Evolutionary conservation across 2,329 filamentous ascomycete species (phyloP), one percentile per base, ranked within the genome.

Genomic region (Talaromyces sp.): DNA sequence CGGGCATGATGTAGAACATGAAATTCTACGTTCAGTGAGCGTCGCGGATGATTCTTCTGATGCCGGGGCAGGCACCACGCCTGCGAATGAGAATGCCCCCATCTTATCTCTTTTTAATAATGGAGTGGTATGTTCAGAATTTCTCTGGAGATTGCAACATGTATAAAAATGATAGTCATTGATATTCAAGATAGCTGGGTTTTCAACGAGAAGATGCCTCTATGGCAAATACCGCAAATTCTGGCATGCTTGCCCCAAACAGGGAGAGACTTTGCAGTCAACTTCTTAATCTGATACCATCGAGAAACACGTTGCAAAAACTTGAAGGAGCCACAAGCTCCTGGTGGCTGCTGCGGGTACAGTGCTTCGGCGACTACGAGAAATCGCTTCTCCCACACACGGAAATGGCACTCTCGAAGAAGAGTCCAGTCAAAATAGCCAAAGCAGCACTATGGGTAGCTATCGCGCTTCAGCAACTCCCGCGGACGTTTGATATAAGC

Each of bases 391-490:
- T 54, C 20, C 33, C 45, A n/a, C n/a, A 13, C n/a, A 22, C 51
- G 4, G 6, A 24, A 14, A 14, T 47, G 6, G 8, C 13, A 7
- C 40, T 56, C 16, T 45, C 42, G 30, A 47, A 17, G 2, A 33
- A 37, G 9, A 51, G 54, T 9, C 56, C 54, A 3, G 9, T 19
- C n/a, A 13, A 42, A 4, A 48, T 58, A 11, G 51, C 37, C 9
- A 58, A 54, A 13, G 30, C 33, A 22, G 4, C 51, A 9, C 6
- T 58, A 19, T 56, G 50, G 53, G 47, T 54, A 29, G 44, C 32
- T 8, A n/a, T 51, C 2, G 30, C 49, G 43, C 47, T 58, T 16
- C 56, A 58, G 19, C 49, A 56, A 29, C 56, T 58, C 2, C 56
- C 53, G 19, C 14, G n/a, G 1, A 35, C n/a, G 1, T 51, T 35